A percentile compares a stretch with the other conserved stretches of the same genome.
Conservation (phyloP, 768 basidiomycete species). For the Leucogyrophana mollusca region DNA sequence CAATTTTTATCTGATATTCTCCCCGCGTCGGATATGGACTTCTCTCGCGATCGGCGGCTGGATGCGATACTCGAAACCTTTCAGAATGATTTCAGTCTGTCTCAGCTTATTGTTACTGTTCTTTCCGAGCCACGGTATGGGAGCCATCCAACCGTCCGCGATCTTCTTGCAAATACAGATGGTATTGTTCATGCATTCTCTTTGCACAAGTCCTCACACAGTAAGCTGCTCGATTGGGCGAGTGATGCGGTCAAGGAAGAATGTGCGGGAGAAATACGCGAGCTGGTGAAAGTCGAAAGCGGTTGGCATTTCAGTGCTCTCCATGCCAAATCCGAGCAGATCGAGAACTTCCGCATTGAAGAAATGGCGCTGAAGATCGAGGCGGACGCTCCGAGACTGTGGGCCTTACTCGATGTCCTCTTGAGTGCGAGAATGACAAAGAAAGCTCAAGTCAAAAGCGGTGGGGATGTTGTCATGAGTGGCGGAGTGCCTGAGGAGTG, state of each 20-base stretch:
- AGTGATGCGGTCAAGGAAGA: not conserved
- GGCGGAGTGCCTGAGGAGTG: not conserved
- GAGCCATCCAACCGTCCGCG: not conserved
- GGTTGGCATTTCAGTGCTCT: slow-evolving; percentile 9
- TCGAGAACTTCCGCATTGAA: slow-evolving; percentile 13
- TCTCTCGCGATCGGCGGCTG: not conserved
- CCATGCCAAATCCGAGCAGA: slow-evolving; percentile 1
- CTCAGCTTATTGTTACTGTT: not conserved
- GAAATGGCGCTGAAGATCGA: slow-evolving; percentile 8
- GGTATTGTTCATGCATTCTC: not conserved
- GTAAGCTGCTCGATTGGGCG: not conserved
- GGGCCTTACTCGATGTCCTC: slow-evolving; percentile 8
- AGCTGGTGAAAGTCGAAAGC: slow-evolving; percentile 7
- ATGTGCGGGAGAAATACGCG: not conserved
- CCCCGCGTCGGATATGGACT: not conserved
- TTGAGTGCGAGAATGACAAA: not conserved
- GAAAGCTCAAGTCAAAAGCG: not conserved
- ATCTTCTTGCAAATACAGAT: not conserved
- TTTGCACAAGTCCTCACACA: not conserved
- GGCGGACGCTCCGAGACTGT: slow-evolving; percentile 6
- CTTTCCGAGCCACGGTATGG: not conserved
- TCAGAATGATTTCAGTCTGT: slow-evolving; percentile 1
- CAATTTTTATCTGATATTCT: not conserved
- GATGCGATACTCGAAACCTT: not conserved
- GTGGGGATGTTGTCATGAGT: not conserved